phyloP scores from a whole-genome alignment of 2,329 filamentous ascomycete genomes.

The Diaporthe citriasiana region DNA sequence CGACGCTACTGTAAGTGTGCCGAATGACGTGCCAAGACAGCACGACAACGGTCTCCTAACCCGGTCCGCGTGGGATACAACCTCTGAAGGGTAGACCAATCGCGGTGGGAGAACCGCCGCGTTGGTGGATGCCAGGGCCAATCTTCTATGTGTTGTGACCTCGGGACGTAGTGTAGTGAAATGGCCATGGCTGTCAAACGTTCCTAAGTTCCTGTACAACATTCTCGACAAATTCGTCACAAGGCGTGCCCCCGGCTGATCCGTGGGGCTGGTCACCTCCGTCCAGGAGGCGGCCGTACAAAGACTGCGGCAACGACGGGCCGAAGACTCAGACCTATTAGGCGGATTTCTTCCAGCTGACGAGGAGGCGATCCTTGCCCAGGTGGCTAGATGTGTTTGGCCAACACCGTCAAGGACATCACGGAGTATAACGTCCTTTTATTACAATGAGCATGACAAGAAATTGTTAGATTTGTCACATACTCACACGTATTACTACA shows the following conservation, averaged over 20 bases:
- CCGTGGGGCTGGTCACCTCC: conserved; percentile 3
- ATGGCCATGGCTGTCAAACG: not conserved
- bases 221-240: not conserved
- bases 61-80: not conserved
- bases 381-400: not conserved
- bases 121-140: not conserved
- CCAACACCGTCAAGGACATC: not conserved
- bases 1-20: not conserved
- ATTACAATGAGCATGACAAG: too few species aligned
- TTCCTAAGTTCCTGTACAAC: not conserved
- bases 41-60: not conserved
- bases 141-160: not conserved
- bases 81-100: not conserved
- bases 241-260: not conserved
- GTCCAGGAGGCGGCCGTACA: too few species aligned
- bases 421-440: not conserved
- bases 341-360: not conserved
- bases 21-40: conserved; percentile 11
- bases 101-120: not conserved
- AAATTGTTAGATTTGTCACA: too few species aligned
- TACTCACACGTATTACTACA: too few species aligned
- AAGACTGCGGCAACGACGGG: not conserved
- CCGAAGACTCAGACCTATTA: not conserved
- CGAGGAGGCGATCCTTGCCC: not conserved
- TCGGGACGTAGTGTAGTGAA: not conserved